phyloP scores from a whole-genome alignment of 768 basidiomycete genomes.

The Boletus speciosus region DNA sequence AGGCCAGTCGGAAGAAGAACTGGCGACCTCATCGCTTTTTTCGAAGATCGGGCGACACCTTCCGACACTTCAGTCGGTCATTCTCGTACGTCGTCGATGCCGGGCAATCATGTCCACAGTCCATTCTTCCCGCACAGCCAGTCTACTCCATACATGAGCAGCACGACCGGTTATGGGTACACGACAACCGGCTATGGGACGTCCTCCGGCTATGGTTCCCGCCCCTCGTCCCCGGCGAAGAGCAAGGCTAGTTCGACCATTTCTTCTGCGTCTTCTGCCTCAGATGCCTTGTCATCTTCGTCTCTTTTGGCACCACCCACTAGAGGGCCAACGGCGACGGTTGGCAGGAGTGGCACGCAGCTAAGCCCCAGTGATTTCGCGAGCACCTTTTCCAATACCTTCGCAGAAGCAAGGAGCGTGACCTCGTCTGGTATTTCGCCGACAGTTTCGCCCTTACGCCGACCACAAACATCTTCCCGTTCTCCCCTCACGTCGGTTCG shows the following conservation, averaged over 20 bases:
- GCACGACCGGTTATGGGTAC: slow-evolving; percentile 35
- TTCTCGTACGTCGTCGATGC: slow-evolving; percentile 52
- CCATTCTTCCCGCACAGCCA: slow-evolving; percentile 32
- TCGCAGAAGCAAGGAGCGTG: slow-evolving; percentile 35
- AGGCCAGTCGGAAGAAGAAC: slow-evolving; percentile 51
- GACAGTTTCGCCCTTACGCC: slow-evolving; percentile 51
- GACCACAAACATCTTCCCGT: slow-evolving; percentile 63
- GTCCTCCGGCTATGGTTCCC: slow-evolving; percentile 36
- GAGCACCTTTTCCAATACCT: slow-evolving; percentile 37
- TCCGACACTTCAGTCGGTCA: slow-evolving; percentile 41
- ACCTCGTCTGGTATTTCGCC: slow-evolving; percentile 35
- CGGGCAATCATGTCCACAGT: slow-evolving; percentile 34
- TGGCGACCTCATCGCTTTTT: slow-evolving; percentile 71
- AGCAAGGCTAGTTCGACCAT: slow-evolving; percentile 34
- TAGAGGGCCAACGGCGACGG: slow-evolving; percentile 28
- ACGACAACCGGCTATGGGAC: slow-evolving; percentile 31
- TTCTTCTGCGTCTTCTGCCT: slow-evolving; percentile 24
- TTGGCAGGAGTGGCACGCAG: slow-evolving; percentile 30
- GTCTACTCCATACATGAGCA: slow-evolving; percentile 39
- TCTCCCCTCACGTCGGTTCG: slow-evolving; percentile 72
- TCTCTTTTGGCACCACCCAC: slow-evolving; percentile 50
- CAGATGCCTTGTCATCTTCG: slow-evolving; percentile 30
- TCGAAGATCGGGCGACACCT: slow-evolving; percentile 52
- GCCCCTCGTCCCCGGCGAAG: slow-evolving; percentile 48
- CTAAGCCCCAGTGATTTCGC: slow-evolving; percentile 35